phyloP scores from a whole-genome alignment of 2,329 filamentous ascomycete species.

The Aspergillus luchuensis region DNA sequence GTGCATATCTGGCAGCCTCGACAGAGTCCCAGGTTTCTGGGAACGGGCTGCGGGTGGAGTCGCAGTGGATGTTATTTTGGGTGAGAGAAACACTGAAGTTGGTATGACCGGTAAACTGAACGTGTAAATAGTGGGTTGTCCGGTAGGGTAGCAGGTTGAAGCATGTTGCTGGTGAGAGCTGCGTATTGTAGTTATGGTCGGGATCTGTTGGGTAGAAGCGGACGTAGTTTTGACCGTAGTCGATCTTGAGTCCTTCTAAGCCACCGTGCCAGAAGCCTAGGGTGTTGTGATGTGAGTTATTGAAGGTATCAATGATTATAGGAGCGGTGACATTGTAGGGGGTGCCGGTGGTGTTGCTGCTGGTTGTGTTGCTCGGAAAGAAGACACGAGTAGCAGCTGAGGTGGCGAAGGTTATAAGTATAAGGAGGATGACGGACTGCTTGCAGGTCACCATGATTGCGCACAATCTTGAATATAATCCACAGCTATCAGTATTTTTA shows the following conservation, averaged over 20 bases:
- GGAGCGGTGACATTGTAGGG: neutral
- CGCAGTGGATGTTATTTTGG: constrained; percentile 66
- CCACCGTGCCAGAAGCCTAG: constrained; percentile 67
- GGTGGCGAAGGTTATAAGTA: constrained; percentile 1
- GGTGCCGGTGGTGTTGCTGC: neutral
- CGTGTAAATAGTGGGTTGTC: constrained; percentile 61
- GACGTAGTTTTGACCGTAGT: constrained; percentile 55
- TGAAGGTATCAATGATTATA: constrained; percentile 63
- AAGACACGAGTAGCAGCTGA: neutral
- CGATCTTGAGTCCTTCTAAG: constrained; percentile 60
- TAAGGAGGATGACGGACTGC: constrained; percentile 4
- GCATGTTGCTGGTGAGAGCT: constrained; percentile 56
- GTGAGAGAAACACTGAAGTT: constrained; percentile 67
- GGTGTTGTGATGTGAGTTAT: constrained; percentile 55
- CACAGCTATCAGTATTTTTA: neutral
- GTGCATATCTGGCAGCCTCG: constrained; percentile 63
- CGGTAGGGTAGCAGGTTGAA: constrained; percentile 58
- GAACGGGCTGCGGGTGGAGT: constrained; percentile 58
- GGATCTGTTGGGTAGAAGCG: constrained; percentile 61
- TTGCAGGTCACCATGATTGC: neutral
- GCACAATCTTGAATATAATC: neutral
- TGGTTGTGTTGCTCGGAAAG: constrained; percentile 1
- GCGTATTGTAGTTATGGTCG: constrained; percentile 64
- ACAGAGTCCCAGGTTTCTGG: constrained; percentile 70
- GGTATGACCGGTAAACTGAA: constrained; percentile 63